Percentiles rank a stretch among this genome's conserved stretches.
Evolutionary conservation across 148 eudicot species (phyloP).

Genomic region (Vaccinium macrocarpon): DNA sequence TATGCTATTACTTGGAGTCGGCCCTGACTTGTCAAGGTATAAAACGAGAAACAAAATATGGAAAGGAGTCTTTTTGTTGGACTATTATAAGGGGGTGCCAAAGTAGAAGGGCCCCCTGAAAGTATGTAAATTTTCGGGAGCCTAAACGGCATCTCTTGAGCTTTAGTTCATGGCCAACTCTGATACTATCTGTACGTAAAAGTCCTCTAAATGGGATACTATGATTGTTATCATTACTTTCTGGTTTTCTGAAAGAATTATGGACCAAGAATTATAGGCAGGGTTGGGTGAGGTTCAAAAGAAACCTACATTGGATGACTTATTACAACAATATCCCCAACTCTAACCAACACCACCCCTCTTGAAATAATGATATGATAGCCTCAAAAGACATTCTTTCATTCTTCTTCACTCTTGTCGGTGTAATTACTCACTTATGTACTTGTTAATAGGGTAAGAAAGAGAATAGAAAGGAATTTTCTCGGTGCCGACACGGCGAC

Average conservation of each 20-base stretch:
- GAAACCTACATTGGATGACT: neutral
- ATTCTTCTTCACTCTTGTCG: slow-evolving; percentile 18
- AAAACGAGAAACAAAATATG: too few species aligned
- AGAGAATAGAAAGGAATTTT: neutral
- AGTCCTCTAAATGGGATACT: neutral
- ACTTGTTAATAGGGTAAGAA: neutral
- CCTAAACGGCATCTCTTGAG: too few species aligned
- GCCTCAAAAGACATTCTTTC: slow-evolving; percentile 15
- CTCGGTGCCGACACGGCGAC: neutral
- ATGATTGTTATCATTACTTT: neutral
- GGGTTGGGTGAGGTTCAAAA: neutral
- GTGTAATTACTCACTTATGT: neutral
- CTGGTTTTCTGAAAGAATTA: neutral
- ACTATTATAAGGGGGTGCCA: too few species aligned
- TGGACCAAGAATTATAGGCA: neutral
- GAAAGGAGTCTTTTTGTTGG: too few species aligned
- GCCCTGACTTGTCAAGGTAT: too few species aligned
- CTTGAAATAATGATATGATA: neutral
- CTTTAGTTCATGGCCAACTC: too few species aligned
- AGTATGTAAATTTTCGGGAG: too few species aligned
- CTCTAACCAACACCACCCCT: slow-evolving; percentile 20
- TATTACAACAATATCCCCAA: neutral
- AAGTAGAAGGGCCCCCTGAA: too few species aligned
- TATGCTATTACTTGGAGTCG: too few species aligned
- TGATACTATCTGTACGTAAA: too few species aligned